Conservation (phyloP, 306 rosid genomes). For the Rosa multiflora region DNA sequence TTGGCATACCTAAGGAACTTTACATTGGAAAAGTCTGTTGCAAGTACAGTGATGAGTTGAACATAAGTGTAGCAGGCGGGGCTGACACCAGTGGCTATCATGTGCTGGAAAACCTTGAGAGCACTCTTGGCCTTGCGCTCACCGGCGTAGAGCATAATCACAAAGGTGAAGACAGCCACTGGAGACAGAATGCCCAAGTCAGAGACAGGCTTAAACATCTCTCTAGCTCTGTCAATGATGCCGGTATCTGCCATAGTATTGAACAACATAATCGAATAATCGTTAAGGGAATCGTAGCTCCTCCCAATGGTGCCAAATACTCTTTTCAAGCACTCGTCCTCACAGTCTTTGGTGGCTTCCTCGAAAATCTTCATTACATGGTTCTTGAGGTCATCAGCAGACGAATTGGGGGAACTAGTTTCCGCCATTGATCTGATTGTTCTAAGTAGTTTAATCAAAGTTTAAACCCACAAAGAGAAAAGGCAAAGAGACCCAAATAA, state of each 20-base stretch:
- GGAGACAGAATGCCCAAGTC: neutral
- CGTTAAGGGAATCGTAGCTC: constrained; percentile 9
- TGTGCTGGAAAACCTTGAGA: neutral
- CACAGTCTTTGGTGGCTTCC: neutral
- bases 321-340: neutral
- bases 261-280: neutral
- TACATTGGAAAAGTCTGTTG: neutral
- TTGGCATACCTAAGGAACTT: neutral
- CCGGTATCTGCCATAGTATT: neutral
- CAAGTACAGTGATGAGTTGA: neutral
- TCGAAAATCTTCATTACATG: neutral
- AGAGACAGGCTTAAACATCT: neutral
- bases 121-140: neutral
- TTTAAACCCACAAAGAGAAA: neutral
- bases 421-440: neutral
- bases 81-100: neutral
- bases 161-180: neutral
- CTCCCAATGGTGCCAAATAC: neutral
- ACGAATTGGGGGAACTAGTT: neutral
- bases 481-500: no score
- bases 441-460: neutral
- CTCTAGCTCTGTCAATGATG: neutral
- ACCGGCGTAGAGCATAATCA: neutral
- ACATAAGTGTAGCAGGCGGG: neutral
- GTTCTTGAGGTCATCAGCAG: neutral